Base-by-base conservation (phyloP, 2,329 filamentous ascomycete genomes). In the Aspergillus ruber region DNA sequence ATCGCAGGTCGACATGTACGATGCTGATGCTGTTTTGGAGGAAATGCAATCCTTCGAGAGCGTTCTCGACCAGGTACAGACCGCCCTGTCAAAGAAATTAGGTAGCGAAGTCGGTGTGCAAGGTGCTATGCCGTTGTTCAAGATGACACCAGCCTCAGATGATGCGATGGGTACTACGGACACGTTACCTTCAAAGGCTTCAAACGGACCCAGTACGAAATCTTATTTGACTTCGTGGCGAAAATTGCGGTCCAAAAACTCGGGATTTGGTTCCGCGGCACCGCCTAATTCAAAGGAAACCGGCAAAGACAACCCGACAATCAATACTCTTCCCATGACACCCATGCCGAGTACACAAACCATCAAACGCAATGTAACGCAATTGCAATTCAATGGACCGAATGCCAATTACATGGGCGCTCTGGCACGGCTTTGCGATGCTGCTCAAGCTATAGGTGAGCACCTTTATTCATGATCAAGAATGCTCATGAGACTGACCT, bases 61-160 rank as follows among this genome's bases (percentile, higher is more conserved):
- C 33, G 80, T 96, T 25, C 77, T 98, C 25, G 91, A 97, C 61
- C 86, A 91, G 64, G 87, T 90, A 0, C 90, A 96, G 66, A 71
- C 76, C 0, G 77, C 79, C 3, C 74, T 97, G 38, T 74, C 81
- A 4, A 91, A 94, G 64, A 95, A 90, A 61, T 79, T 98, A 3
- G 91, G 93, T n/a, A 88, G 78, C 60, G 93, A 98, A 55, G 93
- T 98, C 9, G 93, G 93, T 9, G 82, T 90, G 2, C 84, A 91
- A 49, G 82, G 85, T 4, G 79, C 85, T 2, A 76, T 80, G n/a
- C 69, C 78, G 0, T 74, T 94, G 43, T 95, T 94, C 72, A 90
- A 84, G 62, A 81, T 83, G 4, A 74, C 72, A 6, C 72, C 62
- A 3, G 65, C 65, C 4, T 67, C 71, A 6, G 81, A 84, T 3